These are phyloP conservation scores for Colletotrichum godetiae DNA, from an alignment of 2,329 filamentous ascomycete genomes.

Conservation along the genomic window DNA sequence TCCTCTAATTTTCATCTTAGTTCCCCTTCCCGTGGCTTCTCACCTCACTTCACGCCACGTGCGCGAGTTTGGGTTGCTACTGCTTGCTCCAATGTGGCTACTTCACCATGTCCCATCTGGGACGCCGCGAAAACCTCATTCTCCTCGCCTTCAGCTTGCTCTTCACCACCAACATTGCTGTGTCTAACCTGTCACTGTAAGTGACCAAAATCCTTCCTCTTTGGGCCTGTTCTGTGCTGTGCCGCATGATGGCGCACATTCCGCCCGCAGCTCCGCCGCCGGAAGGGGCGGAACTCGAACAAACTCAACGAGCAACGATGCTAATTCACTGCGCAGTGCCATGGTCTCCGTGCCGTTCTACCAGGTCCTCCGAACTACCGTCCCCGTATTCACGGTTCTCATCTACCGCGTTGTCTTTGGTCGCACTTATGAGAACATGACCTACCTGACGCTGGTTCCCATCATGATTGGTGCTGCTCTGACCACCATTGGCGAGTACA, in stretches of 20 bases:
- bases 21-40: slow-evolving; percentile 71
- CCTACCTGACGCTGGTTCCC: slow-evolving; percentile 71
- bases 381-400: slow-evolving; percentile 70
- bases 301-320: neutral
- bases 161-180: slow-evolving; percentile 73
- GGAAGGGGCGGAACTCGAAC: slow-evolving; percentile 4
- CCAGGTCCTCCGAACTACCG: slow-evolving; percentile 72
- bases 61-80: slow-evolving; percentile 67
- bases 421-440: slow-evolving; percentile 65
- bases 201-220: slow-evolving; percentile 34
- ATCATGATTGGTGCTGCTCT: slow-evolving; percentile 69
- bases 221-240: neutral
- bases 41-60: slow-evolving; percentile 68
- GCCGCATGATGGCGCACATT: neutral
- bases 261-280: slow-evolving; percentile 3
- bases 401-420: slow-evolving; percentile 69
- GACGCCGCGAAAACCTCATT: slow-evolving; percentile 63
- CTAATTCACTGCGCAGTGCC: slow-evolving; percentile 42
- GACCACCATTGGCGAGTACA: slow-evolving; percentile 72
- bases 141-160: slow-evolving; percentile 69
- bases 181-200: slow-evolving; percentile 72
- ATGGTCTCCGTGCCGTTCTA: slow-evolving; percentile 75
- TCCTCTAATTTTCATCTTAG: slow-evolving; percentile 44
- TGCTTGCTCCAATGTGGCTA: slow-evolving; percentile 62
- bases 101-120: slow-evolving; percentile 64